These are phyloP conservation scores for Purshia tridentata DNA, from an alignment of 306 rosid species.

Conservation along the genomic window DNA sequence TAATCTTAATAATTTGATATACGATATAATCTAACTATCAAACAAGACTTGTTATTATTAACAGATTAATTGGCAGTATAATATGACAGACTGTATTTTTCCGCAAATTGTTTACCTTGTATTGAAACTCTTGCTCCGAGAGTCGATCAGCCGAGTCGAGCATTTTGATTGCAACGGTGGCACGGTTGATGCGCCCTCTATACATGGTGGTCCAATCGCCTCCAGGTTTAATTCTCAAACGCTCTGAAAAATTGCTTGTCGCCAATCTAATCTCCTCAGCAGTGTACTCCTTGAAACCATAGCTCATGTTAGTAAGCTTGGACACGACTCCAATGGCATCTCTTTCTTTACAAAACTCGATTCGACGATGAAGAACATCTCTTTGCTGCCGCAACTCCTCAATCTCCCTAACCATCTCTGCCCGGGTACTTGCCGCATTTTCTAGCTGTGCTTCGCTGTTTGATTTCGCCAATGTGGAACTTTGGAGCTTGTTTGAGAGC, in stretches of 20 bases:
- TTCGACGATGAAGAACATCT: slow-evolving; percentile 65
- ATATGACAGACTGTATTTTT: neutral
- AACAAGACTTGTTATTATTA: too few relatives aligned
- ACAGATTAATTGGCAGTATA: neutral
- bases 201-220: slow-evolving; percentile 47
- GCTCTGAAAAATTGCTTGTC: slow-evolving; percentile 62
- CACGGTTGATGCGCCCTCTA: slow-evolving; percentile 62
- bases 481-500: slow-evolving; percentile 62
- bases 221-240: slow-evolving; percentile 53
- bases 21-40: neutral
- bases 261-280: slow-evolving; percentile 67
- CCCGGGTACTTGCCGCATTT: slow-evolving; percentile 42
- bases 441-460: slow-evolving; percentile 49
- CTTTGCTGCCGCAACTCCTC: slow-evolving; percentile 66
- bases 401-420: slow-evolving; percentile 58
- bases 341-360: slow-evolving; percentile 77
- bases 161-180: slow-evolving; percentile 60
- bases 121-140: slow-evolving; percentile 47
- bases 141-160: slow-evolving; percentile 26
- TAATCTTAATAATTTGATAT: neutral
- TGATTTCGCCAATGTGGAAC: slow-evolving; percentile 40
- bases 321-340: slow-evolving; percentile 74
- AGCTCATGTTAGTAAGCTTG: slow-evolving; percentile 34
- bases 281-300: slow-evolving; percentile 53
- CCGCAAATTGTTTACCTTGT: slow-evolving; percentile 47